These are phyloP conservation scores for Sporothrix protearum DNA, from an alignment of 2,329 filamentous ascomycete genomes.

Conservation along the genomic window DNA sequence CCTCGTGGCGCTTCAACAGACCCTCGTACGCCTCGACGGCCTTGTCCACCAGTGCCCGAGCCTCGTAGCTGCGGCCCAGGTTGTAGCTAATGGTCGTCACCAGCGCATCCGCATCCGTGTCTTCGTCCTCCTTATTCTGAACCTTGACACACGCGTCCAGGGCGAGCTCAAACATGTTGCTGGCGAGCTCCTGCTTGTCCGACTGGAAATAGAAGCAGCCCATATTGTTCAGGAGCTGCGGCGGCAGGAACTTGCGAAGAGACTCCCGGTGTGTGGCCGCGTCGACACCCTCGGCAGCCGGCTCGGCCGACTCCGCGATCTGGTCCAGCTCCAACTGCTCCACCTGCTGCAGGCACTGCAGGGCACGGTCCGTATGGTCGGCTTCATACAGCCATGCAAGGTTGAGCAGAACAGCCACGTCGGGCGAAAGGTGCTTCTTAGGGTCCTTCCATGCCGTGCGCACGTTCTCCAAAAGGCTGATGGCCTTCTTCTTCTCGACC, in stretches of 20 bases:
- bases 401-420: constrained; percentile 85
- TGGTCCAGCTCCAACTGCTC: constrained; percentile 84
- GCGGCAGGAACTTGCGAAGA: constrained; percentile 75
- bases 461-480: constrained; percentile 77
- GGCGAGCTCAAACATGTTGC: constrained; percentile 88
- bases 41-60: constrained; percentile 73
- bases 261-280: constrained; percentile 57
- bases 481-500: constrained; percentile 79
- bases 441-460: constrained; percentile 88
- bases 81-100: constrained; percentile 98
- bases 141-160: constrained; percentile 82
- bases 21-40: constrained; percentile 86
- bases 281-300: constrained; percentile 57
- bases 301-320: constrained; percentile 63
- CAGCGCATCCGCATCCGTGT: constrained; percentile 81
- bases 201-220: constrained; percentile 91
- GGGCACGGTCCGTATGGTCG: constrained; percentile 81
- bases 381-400: constrained; percentile 86
- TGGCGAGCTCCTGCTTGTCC: constrained; percentile 74
- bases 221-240: constrained; percentile 94
- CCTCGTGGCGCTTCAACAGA: constrained; percentile 75
- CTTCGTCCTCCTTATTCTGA: constrained; percentile 64
- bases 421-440: constrained; percentile 75
- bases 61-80: constrained; percentile 87
- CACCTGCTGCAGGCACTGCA: constrained; percentile 87